Base-by-base conservation (phyloP, 768 basidiomycete species). In the Lentinula sp. region DNA sequence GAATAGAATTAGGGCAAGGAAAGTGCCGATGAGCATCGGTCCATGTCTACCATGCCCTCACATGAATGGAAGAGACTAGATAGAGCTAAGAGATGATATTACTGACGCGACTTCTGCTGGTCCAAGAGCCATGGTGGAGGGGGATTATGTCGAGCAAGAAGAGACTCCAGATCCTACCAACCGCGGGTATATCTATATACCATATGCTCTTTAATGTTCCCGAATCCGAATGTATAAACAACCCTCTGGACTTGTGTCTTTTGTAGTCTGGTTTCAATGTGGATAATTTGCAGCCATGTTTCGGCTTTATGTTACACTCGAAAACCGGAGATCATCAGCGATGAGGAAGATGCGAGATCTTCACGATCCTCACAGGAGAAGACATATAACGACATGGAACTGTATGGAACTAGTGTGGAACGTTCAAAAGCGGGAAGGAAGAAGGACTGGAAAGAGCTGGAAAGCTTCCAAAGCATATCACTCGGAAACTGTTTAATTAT, bases 21-120 rank as follows among this genome's bases (percentile, higher is more conserved):
- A 45, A 36, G 53, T 56, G 33, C 61, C 61, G 48, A 61, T 53
- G 35, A 61, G 56, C 61, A 61, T 61, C 9, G 61, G 61, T 37
- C 61, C 61, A 55, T 57, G 52, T 41, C 61, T 61, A 37, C 18
- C 46, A 48, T 9, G 2, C 46, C 8, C 23, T 15, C n/a, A 6
- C 20, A 20, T 20, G 9, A 48, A 48, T 48, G 23, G 16, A 8
- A 12, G 20, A 48, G 16, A 48, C 20, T 23, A 2, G 28, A 28
- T 8, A 13, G n/a, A 8, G 7, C n/a, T 8, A 39, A 39, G 37
- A 8, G 37, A 39, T 9, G 20, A 9, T 1, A 20, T 20, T 9
- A 20, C 46, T 18, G 8, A 48, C 46, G 46, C 46, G 18, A 48
- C 46, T 48, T 48, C 46, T 48, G 46, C 46, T 20, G 46, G 46